Base-by-base conservation (phyloP, 495 filamentous ascomycete species). In the Tricharina praecox region DNA sequence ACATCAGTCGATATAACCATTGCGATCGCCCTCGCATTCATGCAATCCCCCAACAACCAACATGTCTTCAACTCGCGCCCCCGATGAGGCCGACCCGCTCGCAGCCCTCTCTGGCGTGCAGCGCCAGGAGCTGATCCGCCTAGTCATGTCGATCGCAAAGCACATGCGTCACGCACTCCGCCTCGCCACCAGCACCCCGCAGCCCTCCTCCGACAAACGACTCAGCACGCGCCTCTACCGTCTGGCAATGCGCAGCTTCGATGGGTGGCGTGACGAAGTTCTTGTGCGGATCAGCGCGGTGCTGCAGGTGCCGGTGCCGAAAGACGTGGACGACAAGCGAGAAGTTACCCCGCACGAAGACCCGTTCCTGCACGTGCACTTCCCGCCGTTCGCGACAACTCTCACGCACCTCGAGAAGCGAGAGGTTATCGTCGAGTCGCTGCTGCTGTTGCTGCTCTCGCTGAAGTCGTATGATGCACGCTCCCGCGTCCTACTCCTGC, bases 221-320 rank as follows among this genome's bases (percentile, higher is more conserved):
- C n/a, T n/a, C n/a, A n/a, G n/a, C n/a, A 21, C 37, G 40, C 40
- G 10, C 23, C 21, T 43, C 20, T 11, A 24, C 13, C 19, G 9
- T 23, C 9, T 10, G 23, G 40, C 40, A 8, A 11, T 43, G 11
- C 8, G 11, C 13, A 25, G 20, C 23, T 65, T 64, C 43, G 61
- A 66, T 24, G 52, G 53, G 28, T 67, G 64, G 64, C 36, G 48
- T 7, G 46, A 59, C n/a, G 53, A 50, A 25, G 62, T 66, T 2
- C 50, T 63, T 0, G 42, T 50, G 25, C 58, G 64, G 2, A 53
- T 66, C n/a, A 54, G 57, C 0, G 45, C 54, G 20, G 62, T 60
- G 13, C 26, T 66, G 21, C 4, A 44, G 2, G n/a, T 23, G 2
- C 38, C 47, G 10, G 28, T 28, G 40, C 8, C 34, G 8, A n/a